Evolutionary conservation across 1,284 basidiomycete species (phyloP), one percentile per base, ranked within the genome.

Genomic region (Exsudoporus floridanus): DNA sequence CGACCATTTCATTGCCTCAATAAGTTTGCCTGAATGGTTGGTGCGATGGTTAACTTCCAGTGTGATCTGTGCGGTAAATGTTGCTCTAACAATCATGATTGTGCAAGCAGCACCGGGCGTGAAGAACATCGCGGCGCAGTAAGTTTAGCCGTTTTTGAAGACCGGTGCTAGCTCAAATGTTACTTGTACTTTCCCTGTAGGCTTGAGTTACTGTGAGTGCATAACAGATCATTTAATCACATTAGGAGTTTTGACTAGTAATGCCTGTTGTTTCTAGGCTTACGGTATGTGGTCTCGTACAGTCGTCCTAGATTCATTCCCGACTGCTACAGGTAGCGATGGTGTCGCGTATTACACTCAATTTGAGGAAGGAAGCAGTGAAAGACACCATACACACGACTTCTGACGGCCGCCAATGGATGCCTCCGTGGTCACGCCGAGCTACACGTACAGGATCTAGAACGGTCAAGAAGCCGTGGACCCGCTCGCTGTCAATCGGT

Each of bases 121-220:
- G n/a, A 70, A 74, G 56, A 78, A 78, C 43, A 67, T 78, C 18
- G 60, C 70, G 14, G 76, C 75, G 5, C 78, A 80, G 78, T 78
- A 57, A 46, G 76, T 50, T n/a, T 34, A 35, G 16, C 43, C 5
- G n/a, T 31, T 13, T 49, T 21, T 19, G 21, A 10, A 14, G 25
- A 34, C 28, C 5, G 41, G 19, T 13, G 27, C 34, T 50, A n/a
- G 49, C 27, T 37, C 14, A 27, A 48, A 23, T 19, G 31, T 21
- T 44, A 8, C 18, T 27, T 30, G 18, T 4, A 35, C 4, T 25
- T 47, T 19, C 13, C 4, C 36, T 21, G 41, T 37, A 78, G 77
- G 56, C 67, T 76, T 4, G 75, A 76, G 53, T 71, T 77, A 45
- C 58, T 78, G 78, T 80, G 59, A 63, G 74, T 67, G n/a, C 5